Evolutionary conservation across 164 flowering plant species (phyloP).

Genomic region (Santalum album): DNA sequence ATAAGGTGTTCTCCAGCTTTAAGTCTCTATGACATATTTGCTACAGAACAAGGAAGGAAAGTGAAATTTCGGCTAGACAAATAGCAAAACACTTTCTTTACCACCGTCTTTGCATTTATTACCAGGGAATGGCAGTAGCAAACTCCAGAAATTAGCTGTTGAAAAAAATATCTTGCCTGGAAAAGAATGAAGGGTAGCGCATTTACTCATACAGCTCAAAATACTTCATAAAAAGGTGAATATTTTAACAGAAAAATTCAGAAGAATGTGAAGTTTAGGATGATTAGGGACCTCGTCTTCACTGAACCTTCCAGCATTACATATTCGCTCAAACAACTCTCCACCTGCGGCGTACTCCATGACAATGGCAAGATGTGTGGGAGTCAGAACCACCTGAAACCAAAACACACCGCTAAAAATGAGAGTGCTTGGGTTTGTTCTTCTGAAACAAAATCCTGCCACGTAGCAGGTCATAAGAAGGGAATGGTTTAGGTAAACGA

Average conservation of each 20-base stretch:
- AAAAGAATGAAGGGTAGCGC: too few species aligned
- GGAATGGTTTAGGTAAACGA: too few species aligned
- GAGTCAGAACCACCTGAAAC: slow-evolving; percentile 49
- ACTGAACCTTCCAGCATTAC: slow-evolving; percentile 68
- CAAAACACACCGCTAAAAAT: too few species aligned
- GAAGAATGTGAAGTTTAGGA: background rate
- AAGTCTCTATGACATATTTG: slow-evolving; percentile 95
- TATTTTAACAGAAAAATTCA: background rate
- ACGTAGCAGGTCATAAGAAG: too few species aligned
- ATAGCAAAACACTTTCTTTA: background rate
- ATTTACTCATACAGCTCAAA: background rate
- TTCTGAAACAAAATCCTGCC: too few species aligned
- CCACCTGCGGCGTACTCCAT: slow-evolving; percentile 90
- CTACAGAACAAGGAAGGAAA: slow-evolving; percentile 22
- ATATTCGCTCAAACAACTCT: slow-evolving; percentile 58
- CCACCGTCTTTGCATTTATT: slow-evolving; percentile 4
- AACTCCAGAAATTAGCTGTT: slow-evolving; percentile 88
- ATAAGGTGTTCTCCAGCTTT: slow-evolving; percentile 77
- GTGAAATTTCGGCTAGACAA: background rate
- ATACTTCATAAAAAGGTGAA: background rate
- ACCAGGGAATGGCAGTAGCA: slow-evolving; percentile 80
- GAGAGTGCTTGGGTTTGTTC: too few species aligned
- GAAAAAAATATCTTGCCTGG: slow-evolving; percentile 90
- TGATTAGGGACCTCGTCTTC: slow-evolving; percentile 50
- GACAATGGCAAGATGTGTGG: slow-evolving; percentile 57